Conservation (phyloP, 768 basidiomycete genomes). For the Leucocoprinus birnbaumii region DNA sequence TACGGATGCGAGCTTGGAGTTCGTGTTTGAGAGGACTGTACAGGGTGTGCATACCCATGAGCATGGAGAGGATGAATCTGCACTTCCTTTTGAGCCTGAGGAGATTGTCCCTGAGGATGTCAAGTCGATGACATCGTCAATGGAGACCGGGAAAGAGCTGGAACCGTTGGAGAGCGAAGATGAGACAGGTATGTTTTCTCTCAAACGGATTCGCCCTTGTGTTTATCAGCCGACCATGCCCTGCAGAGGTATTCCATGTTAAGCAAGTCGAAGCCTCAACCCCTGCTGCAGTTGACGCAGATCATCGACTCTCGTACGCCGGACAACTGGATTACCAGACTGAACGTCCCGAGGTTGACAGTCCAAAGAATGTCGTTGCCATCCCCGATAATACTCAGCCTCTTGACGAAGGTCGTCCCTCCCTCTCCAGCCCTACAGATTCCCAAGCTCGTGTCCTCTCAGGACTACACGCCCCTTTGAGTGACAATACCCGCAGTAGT, state of each 20-base stretch:
- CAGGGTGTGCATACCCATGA: slow-evolving; percentile 18
- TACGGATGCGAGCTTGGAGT: slow-evolving; percentile 31
- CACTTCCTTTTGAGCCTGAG: slow-evolving; percentile 20
- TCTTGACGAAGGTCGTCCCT: neutral
- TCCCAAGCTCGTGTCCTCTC: slow-evolving; percentile 18
- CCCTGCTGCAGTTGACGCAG: slow-evolving; percentile 38
- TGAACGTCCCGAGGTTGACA: neutral
- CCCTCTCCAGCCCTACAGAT: slow-evolving; percentile 7
- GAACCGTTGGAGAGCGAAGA: slow-evolving; percentile 38
- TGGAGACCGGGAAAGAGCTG: slow-evolving; percentile 27
- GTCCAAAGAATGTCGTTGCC: slow-evolving; percentile 8
- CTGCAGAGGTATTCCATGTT: slow-evolving; percentile 45
- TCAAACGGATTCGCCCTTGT: neutral
- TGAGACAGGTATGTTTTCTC: slow-evolving; percentile 32
- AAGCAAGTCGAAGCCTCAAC: slow-evolving; percentile 51
- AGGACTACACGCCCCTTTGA: slow-evolving; percentile 30
- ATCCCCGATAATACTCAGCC: slow-evolving; percentile 6
- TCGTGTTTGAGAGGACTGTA: slow-evolving; percentile 34
- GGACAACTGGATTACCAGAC: slow-evolving; percentile 30
- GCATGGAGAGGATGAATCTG: slow-evolving; percentile 33
- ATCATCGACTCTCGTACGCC: slow-evolving; percentile 36
- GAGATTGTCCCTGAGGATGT: slow-evolving; percentile 46
- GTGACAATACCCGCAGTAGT: slow-evolving; percentile 43
- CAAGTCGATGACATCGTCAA: slow-evolving; percentile 38
- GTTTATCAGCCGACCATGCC: neutral